phyloP scores from a whole-genome alignment of 441 rosid genomes.

The Hura crepitans region DNA sequence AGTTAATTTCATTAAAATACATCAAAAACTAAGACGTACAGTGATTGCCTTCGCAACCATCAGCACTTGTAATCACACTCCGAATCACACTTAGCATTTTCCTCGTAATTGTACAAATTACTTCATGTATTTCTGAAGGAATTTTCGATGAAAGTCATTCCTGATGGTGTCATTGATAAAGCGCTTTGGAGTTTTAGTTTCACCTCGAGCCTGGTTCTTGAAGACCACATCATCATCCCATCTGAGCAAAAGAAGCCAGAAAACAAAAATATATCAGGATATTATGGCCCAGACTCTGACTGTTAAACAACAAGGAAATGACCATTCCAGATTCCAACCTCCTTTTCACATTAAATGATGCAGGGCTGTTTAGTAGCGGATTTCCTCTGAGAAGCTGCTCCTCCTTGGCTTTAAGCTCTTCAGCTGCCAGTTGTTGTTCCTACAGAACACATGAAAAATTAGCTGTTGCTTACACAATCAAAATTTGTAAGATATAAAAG shows the following conservation, averaged over 20 bases:
- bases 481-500: neutral
- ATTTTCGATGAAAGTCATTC: slow-evolving; percentile 87
- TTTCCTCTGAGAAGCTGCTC: slow-evolving; percentile 93
- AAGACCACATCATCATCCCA: slow-evolving; percentile 99
- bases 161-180: slow-evolving; percentile 96
- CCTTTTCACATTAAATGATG: slow-evolving; percentile 79
- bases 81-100: neutral
- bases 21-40: slow-evolving; percentile 8
- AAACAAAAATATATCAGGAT: neutral
- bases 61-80: neutral
- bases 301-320: neutral
- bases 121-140: slow-evolving; percentile 94
- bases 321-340: slow-evolving; percentile 42
- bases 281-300: neutral
- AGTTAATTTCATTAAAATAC: neutral
- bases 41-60: neutral
- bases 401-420: slow-evolving; percentile 82
- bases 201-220: slow-evolving; percentile 97
- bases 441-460: slow-evolving; percentile 29
- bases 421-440: slow-evolving; percentile 72
- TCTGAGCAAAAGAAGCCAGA: slow-evolving; percentile 37
- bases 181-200: slow-evolving; percentile 83
- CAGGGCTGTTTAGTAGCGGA: slow-evolving; percentile 72
- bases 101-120: slow-evolving; percentile 18
- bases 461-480: neutral